phyloP scores from a whole-genome alignment of 768 basidiomycete species.

The Suillus paluster region DNA sequence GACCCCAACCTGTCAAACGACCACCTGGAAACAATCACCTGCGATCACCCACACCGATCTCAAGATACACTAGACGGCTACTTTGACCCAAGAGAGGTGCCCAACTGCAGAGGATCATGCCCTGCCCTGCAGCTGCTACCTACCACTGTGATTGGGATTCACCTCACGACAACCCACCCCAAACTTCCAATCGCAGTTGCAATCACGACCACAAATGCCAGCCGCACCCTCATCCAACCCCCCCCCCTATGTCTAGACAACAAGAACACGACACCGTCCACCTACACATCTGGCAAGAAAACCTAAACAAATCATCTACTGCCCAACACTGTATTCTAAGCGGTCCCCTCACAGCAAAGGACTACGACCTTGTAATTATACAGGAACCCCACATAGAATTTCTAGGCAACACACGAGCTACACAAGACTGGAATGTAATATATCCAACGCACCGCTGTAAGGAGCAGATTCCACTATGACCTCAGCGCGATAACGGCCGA shows the following conservation, averaged over 20 bases:
- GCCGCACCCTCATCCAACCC: too few relatives aligned
- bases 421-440: background rate
- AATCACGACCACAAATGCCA: too few relatives aligned
- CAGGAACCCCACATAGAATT: slow-evolving; percentile 7
- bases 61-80: background rate
- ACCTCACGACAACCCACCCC: too few relatives aligned
- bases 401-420: slow-evolving; percentile 4
- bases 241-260: background rate
- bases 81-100: background rate
- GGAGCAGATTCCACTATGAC: too few relatives aligned
- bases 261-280: background rate
- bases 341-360: background rate
- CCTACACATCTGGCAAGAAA: slow-evolving; percentile 35
- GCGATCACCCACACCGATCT: too few relatives aligned
- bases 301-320: slow-evolving; percentile 29
- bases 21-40: too few relatives aligned
- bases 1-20: too few relatives aligned
- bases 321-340: slow-evolving; percentile 23
- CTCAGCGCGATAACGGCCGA: too few relatives aligned
- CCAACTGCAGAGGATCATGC: too few relatives aligned
- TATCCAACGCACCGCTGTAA: slow-evolving; percentile 18
- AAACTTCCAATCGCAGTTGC: too few relatives aligned
- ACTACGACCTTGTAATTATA: slow-evolving; percentile 7
- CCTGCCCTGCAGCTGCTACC: too few relatives aligned
- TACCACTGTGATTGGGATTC: too few relatives aligned